A percentile compares a stretch with the other conserved stretches of the same genome.
These are phyloP conservation scores for Sporothrix brunneoviolacea DNA, from an alignment of 2,329 filamentous ascomycete species.

Conservation along the genomic window DNA sequence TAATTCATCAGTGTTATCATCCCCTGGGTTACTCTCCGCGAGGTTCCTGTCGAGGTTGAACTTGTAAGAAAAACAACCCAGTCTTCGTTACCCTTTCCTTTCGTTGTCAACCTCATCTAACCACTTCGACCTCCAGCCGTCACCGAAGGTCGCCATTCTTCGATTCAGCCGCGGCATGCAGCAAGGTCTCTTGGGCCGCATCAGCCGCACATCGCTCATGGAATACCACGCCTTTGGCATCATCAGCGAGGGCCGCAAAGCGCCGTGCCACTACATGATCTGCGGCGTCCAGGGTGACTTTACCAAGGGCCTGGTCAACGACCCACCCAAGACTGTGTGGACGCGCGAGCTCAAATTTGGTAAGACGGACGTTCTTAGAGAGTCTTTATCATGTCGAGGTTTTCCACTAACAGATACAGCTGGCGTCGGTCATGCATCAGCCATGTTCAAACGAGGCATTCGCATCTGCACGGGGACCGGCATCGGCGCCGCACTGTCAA, in stretches of 20 bases:
- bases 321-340: conserved; percentile 34
- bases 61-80: no score
- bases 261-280: conserved; percentile 34
- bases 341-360: conserved; percentile 35
- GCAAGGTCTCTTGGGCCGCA: conserved; percentile 34
- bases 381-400: no score
- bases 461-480: conserved; percentile 36
- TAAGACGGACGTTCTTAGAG: no score
- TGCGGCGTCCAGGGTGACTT: conserved; percentile 38
- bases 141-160: conserved; percentile 34
- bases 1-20: conserved; percentile 30
- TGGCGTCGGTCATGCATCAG: conserved; percentile 35
- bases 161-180: conserved; percentile 35
- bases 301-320: conserved; percentile 31
- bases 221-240: conserved; percentile 38
- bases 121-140: no score
- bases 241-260: conserved; percentile 33
- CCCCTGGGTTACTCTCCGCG: conserved; percentile 33
- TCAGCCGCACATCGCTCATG: conserved; percentile 36
- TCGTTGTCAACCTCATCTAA: no score
- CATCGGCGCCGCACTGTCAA: conserved; percentile 35
- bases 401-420: conserved; percentile 24
- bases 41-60: conserved; percentile 34
- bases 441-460: conserved; percentile 37
- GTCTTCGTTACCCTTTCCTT: conserved; percentile 1